Evolutionary conservation across 176 grass and related monocot genomes (phyloP).

Genomic region (Bonia amplexicaulis): DNA sequence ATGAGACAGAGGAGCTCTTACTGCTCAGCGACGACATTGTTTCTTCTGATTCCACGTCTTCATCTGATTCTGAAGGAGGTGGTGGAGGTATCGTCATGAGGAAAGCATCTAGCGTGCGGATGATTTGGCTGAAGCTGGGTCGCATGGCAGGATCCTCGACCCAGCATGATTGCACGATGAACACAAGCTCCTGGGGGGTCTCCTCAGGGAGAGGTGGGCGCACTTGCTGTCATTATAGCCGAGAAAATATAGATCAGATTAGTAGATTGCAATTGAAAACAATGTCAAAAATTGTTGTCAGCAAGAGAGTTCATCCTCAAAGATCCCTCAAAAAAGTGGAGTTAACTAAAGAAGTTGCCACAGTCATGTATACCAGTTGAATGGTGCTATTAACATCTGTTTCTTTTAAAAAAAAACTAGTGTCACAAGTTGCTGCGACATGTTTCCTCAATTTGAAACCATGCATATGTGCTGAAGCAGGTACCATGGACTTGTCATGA

Average conservation of each 20-base stretch:
- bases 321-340: neutral
- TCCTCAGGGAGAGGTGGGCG: conserved; percentile 71
- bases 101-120: conserved; percentile 87
- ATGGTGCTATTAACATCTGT: neutral
- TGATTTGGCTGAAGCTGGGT: conserved; percentile 91
- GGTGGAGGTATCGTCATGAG: conserved; percentile 49
- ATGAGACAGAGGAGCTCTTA: conserved; percentile 53
- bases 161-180: conserved; percentile 91
- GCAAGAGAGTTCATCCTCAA: neutral
- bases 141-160: conserved; percentile 82
- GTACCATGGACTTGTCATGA: neutral
- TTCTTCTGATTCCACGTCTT: conserved; percentile 34
- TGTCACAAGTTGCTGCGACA: neutral
- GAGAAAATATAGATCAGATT: neutral
- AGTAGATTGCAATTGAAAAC: neutral
- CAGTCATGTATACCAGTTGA: neutral
- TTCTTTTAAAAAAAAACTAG: neutral
- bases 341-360: neutral
- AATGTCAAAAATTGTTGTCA: neutral
- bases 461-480: conserved; percentile 1
- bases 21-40: conserved; percentile 35
- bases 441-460: neutral
- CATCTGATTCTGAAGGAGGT: conserved; percentile 19
- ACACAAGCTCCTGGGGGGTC: conserved; percentile 68
- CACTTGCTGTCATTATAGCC: conserved; percentile 58